Evolutionary conservation across 2,329 filamentous ascomycete genomes (phyloP).

Genomic region (Ophiostoma sp.): DNA sequence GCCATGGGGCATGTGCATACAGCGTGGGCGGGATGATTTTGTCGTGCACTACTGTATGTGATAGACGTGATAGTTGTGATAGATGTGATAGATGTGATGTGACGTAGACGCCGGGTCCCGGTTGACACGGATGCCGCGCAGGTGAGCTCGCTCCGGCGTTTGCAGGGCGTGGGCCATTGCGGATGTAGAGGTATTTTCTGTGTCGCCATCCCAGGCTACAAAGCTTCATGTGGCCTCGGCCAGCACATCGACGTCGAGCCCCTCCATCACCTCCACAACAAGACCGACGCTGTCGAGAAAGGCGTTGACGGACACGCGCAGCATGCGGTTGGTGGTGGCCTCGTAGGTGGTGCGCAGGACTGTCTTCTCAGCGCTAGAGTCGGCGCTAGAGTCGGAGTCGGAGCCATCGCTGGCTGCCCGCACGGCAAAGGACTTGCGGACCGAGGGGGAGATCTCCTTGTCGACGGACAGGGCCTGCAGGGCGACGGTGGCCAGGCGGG

Average conservation of each 20-base stretch:
- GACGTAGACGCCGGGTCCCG: not conserved
- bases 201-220: not conserved
- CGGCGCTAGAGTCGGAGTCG: slow-evolving; percentile 9
- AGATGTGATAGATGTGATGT: not conserved
- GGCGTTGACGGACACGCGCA: slow-evolving; percentile 90
- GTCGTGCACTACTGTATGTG: no score
- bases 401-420: slow-evolving; percentile 13
- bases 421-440: slow-evolving; percentile 62
- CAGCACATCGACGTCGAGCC: slow-evolving; percentile 80
- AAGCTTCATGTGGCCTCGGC: slow-evolving; percentile 30
- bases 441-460: slow-evolving; percentile 79
- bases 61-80: no score
- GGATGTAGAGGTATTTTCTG: not conserved
- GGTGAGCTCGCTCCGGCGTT: not conserved
- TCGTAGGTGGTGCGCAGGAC: slow-evolving; percentile 71
- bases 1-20: slow-evolving; percentile 1
- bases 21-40: not conserved
- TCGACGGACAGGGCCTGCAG: slow-evolving; percentile 76
- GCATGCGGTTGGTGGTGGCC: slow-evolving; percentile 92
- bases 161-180: not conserved
- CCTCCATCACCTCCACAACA: slow-evolving; percentile 82
- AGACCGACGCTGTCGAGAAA: slow-evolving; percentile 88
- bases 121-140: not conserved
- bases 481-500: slow-evolving; percentile 71
- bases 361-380: slow-evolving; percentile 35